phyloP scores from a whole-genome alignment of 805 yeast genomes.

The Zygosaccharomyces bailii region DNA sequence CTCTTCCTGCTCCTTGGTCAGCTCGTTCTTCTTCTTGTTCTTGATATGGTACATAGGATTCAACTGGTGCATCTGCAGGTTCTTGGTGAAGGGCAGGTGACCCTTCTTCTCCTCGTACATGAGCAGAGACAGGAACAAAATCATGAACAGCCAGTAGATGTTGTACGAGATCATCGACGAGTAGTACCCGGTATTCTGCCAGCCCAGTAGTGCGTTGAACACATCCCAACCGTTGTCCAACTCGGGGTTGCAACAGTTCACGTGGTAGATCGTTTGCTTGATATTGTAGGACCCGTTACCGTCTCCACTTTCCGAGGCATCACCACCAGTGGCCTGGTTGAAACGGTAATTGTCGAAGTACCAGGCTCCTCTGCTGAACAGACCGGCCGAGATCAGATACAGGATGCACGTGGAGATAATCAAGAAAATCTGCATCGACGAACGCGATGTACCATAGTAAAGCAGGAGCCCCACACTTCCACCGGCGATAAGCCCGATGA shows the following conservation, averaged over 20 bases:
- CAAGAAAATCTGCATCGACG: slow-evolving; percentile 85
- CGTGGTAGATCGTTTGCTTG: slow-evolving; percentile 82
- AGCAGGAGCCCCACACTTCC: slow-evolving; percentile 61
- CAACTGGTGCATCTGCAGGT: slow-evolving; percentile 45
- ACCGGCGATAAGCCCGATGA: slow-evolving; percentile 83
- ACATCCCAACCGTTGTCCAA: slow-evolving; percentile 94
- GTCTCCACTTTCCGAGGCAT: slow-evolving; percentile 85
- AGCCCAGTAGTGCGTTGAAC: slow-evolving; percentile 89
- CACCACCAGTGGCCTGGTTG: slow-evolving; percentile 78
- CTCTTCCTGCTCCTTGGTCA: slow-evolving; percentile 50
- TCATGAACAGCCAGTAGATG: slow-evolving; percentile 77
- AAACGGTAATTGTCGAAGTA: slow-evolving; percentile 69
- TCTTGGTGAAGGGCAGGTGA: slow-evolving; percentile 67
- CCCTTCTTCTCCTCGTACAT: slow-evolving; percentile 80
- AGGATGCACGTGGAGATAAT: slow-evolving; percentile 83
- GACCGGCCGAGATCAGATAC: slow-evolving; percentile 86
- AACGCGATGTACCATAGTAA: slow-evolving; percentile 76
- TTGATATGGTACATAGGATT: slow-evolving; percentile 74
- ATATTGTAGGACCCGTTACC: slow-evolving; percentile 96
- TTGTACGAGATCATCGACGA: slow-evolving; percentile 90
- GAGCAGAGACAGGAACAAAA: slow-evolving; percentile 55
- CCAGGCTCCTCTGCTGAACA: slow-evolving; percentile 94
- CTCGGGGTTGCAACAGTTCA: slow-evolving; percentile 95
- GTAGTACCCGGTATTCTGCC: slow-evolving; percentile 96
- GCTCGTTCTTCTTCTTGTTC: slow-evolving; percentile 59